Evolutionary conservation across 2,329 filamentous ascomycete genomes (phyloP), one percentile per base, ranked within the genome.

Genomic region (Trichoderma koningii): DNA sequence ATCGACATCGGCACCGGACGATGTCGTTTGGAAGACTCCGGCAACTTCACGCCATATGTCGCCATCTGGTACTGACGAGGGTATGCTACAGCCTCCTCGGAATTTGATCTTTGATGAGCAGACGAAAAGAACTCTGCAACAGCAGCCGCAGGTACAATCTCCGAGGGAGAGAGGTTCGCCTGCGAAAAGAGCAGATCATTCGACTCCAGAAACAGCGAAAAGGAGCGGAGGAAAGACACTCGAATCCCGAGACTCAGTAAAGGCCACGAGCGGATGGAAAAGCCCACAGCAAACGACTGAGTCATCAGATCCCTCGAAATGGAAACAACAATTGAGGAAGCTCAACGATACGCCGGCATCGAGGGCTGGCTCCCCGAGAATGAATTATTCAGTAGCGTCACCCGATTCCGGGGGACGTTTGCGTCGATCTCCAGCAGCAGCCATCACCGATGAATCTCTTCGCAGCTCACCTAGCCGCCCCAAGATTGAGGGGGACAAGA

Each of bases 251-350:
- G 34, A 38, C 5, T 64, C 59, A 3, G 17, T 44, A 0, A 45
- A 9, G 26, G 26, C 17, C 3, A 30, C 9, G 3, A 52, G n/a
- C 4, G 9, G 21, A 44, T 12, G 52, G 7, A 51, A 63, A 21
- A 44, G 45, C 19, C 28, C 50, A 7, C 44, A 48, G 23, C 48
- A 14, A 42, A 52, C 42, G 4, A 50, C 47, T 6, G 55, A 61
- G 19, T 48, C 53, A 7, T 50, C 55, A 1, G 62, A 61, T 23
- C 7, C 55, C n/a, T 64, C 65, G 51, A 34, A 41, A 5, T 64
- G 61, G 65, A 66, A 55, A 47, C 61, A 55, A 44, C 65, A 55
- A 44, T 26, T 64, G 34, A 55, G 45, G 26, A 60, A 55, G 23
- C 19, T 55, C 14, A n/a, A 45, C 1, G 41, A 26, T 17, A 42